Percentiles rank a stretch among this genome's conserved stretches.
phyloP scores from a whole-genome alignment of 1,139 yeast genomes.

The Sugiyamaella xylanicola region DNA sequence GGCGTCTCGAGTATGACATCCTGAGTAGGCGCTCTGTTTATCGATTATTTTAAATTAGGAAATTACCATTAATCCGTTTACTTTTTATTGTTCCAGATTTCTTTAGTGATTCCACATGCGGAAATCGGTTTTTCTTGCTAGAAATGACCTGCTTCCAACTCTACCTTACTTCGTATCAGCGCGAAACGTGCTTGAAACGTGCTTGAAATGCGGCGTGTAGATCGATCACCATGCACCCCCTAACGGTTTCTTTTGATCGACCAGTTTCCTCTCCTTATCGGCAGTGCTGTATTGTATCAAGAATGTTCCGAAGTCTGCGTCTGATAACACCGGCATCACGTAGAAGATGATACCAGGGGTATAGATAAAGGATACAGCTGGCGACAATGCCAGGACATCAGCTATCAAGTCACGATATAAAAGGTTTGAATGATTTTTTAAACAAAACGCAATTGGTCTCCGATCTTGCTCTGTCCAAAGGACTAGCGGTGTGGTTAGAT shows the following conservation, averaged over 20 bases:
- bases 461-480: too few species aligned
- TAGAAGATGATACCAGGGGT: too few species aligned
- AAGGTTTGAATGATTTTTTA: too few species aligned
- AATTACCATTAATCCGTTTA: too few species aligned
- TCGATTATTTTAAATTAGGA: too few species aligned
- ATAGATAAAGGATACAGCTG: too few species aligned
- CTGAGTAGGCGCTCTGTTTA: too few species aligned
- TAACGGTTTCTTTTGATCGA: constrained; percentile 8
- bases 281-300: background rate
- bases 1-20: background rate
- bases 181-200: constrained; percentile 19
- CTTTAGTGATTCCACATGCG: background rate
- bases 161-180: constrained; percentile 6
- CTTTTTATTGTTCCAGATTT: too few species aligned
- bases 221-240: constrained; percentile 3
- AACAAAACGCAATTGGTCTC: too few species aligned
- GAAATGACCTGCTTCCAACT: background rate
- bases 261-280: background rate
- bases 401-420: too few species aligned
- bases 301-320: constrained; percentile 10
- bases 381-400: too few species aligned
- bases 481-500: too few species aligned
- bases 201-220: constrained; percentile 14
- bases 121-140: background rate
- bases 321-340: background rate